Conservation (phyloP, 192 early-diverging fungal genomes). For the Thoreauomyces humboldtii region DNA sequence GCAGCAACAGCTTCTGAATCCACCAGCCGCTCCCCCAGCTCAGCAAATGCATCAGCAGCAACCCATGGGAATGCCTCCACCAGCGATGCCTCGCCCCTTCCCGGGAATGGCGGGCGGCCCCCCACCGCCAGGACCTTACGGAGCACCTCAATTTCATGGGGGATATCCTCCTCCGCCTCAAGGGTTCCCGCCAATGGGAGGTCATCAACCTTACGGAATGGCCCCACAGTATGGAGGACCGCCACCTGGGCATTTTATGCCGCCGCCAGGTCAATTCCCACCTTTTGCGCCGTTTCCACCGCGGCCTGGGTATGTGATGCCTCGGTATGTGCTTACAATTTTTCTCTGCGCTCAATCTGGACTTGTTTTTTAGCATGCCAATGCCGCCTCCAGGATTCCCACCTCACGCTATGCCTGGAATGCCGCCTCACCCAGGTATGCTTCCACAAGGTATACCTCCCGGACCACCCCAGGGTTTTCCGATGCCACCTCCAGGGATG, state of each 20-base stretch:
- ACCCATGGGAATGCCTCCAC: constrained; percentile 4
- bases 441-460: constrained; percentile 9
- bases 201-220: constrained; percentile 2
- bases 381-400: neutral
- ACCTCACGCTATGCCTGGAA: constrained; percentile 4
- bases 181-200: constrained; percentile 1
- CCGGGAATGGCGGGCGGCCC: constrained; percentile 19
- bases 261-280: neutral
- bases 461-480: neutral
- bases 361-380: constrained; percentile 9
- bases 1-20: too few species aligned
- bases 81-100: constrained; percentile 22
- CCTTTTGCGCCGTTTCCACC: constrained; percentile 6
- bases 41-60: constrained; percentile 3
- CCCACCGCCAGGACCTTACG: constrained; percentile 13
- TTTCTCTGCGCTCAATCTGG: neutral
- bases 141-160: constrained; percentile 3
- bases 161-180: neutral
- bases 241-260: neutral
- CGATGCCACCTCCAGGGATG: constrained; percentile 27
- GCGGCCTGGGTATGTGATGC: constrained; percentile 18
- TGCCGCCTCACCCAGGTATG: constrained; percentile 1
- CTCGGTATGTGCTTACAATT: neutral
- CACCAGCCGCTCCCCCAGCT: too few species aligned
- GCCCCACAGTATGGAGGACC: constrained; percentile 5